Percentiles rank a stretch among this genome's conserved stretches.
These are phyloP conservation scores for Apiospora koreana DNA, from an alignment of 2,329 filamentous ascomycete species.

Conservation along the genomic window DNA sequence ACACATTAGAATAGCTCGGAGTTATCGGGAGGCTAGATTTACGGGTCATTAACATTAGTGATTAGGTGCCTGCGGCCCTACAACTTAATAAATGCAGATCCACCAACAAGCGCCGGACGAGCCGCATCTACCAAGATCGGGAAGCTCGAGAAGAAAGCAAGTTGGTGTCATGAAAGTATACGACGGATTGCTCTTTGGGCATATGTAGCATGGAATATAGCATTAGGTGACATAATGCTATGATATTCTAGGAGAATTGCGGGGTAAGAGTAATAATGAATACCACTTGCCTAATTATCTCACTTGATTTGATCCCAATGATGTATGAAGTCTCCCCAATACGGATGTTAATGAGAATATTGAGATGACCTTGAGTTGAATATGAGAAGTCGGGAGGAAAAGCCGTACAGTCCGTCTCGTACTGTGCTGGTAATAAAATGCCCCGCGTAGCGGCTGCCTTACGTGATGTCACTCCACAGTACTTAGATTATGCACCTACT, in stretches of 20 bases:
- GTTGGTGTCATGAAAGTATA: neutral
- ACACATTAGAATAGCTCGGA: constrained; percentile 2
- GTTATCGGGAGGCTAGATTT: neutral
- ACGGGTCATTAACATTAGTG: neutral
- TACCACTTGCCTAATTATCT: too few relatives aligned
- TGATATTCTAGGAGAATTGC: too few relatives aligned
- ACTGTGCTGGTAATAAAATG: constrained; percentile 6
- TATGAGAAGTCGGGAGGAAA: neutral
- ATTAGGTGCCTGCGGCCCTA: neutral
- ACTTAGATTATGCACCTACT: neutral
- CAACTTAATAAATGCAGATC: neutral
- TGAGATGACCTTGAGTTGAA: neutral
- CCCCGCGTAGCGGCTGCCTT: neutral
- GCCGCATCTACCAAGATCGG: neutral
- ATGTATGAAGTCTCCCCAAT: too few relatives aligned
- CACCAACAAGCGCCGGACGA: neutral
- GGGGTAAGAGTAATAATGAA: too few relatives aligned
- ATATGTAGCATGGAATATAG: too few relatives aligned
- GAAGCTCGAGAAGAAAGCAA: neutral
- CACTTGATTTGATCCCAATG: too few relatives aligned
- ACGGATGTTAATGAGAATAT: too few relatives aligned
- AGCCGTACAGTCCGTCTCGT: neutral
- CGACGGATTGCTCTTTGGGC: neutral
- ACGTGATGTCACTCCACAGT: constrained; percentile 11
- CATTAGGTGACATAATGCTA: too few relatives aligned